Percentiles rank a stretch among this genome's conserved stretches.
phyloP scores from a whole-genome alignment of 75 land plant genomes.

The Gnetum montanum region DNA sequence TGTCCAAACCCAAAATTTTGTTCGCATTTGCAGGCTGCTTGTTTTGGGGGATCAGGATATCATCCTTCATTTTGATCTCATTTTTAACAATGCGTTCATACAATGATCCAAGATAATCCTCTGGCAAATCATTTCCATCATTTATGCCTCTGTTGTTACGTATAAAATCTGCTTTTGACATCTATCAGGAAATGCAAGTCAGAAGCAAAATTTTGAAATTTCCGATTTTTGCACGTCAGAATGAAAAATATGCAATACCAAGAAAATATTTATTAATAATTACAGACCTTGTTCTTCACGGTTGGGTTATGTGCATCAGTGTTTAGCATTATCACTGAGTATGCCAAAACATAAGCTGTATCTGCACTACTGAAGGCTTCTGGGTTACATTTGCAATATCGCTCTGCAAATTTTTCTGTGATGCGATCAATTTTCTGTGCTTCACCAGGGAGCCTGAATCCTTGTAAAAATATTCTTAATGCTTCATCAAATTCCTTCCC shows the following conservation, averaged over 20 bases:
- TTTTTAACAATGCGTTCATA: slow-evolving; percentile 87
- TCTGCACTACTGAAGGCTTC: slow-evolving; percentile 94
- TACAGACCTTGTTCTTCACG: slow-evolving; percentile 87
- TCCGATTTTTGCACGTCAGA: too few species aligned
- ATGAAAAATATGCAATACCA: too few species aligned
- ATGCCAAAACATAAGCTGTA: slow-evolving; percentile 97
- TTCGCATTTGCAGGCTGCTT: slow-evolving; percentile 71
- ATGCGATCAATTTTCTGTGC: slow-evolving; percentile 99
- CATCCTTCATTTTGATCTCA: slow-evolving; percentile 98
- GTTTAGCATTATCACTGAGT: slow-evolving; percentile 95
- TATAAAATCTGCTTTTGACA: slow-evolving; percentile 95
- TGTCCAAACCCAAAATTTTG: slow-evolving; percentile 71
- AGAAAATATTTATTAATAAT: too few species aligned
- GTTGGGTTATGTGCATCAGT: slow-evolving; percentile 98
- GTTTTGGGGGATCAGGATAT: slow-evolving; percentile 48
- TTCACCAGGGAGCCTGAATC: slow-evolving; percentile 98
- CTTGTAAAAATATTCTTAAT: slow-evolving; percentile 69
- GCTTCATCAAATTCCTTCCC: slow-evolving; percentile 96
- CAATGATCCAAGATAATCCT: slow-evolving; percentile 84
- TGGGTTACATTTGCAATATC: slow-evolving; percentile 96
- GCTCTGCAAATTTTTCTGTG: slow-evolving; percentile 98
- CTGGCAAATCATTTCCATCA: slow-evolving; percentile 96
- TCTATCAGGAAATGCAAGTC: slow-evolving; percentile 36
- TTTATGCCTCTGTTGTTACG: slow-evolving; percentile 96
- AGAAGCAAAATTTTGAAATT: not conserved